phyloP scores from a whole-genome alignment of 2,329 filamentous ascomycete genomes.

The Atkinsonella hypoxylon region DNA sequence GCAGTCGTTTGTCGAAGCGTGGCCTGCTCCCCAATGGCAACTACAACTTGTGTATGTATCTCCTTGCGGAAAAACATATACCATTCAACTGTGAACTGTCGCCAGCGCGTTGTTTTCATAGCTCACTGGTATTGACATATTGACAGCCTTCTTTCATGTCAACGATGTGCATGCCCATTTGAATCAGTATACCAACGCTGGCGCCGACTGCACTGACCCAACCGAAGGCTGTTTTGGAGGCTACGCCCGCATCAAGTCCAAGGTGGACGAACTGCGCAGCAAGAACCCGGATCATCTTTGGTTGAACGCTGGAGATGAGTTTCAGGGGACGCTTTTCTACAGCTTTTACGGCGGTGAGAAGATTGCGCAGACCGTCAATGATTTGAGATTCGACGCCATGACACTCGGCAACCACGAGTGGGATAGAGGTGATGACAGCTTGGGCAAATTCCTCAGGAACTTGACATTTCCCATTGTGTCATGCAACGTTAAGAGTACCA shows the following conservation, averaged over 20 bases:
- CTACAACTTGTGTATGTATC: slow-evolving; percentile 6
- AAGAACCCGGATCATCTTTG: slow-evolving; percentile 48
- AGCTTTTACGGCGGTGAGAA: slow-evolving; percentile 55
- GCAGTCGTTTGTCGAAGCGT: slow-evolving; percentile 5
- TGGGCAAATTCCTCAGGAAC: slow-evolving; percentile 50
- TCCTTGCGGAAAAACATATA: background rate
- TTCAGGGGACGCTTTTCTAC: slow-evolving; percentile 58
- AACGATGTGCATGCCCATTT: slow-evolving; percentile 59
- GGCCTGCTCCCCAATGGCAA: slow-evolving; percentile 6
- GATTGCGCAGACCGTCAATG: slow-evolving; percentile 54
- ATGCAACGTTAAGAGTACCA: slow-evolving; percentile 50
- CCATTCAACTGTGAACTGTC: too few species aligned
- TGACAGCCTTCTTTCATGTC: slow-evolving; percentile 50
- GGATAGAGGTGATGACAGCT: slow-evolving; percentile 49
- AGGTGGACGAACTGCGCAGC: slow-evolving; percentile 43
- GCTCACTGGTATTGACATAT: background rate
- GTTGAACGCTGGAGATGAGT: slow-evolving; percentile 57
- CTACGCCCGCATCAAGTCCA: slow-evolving; percentile 51
- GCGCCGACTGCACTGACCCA: slow-evolving; percentile 47
- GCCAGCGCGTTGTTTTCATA: background rate
- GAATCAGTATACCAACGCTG: slow-evolving; percentile 48
- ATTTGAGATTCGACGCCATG: slow-evolving; percentile 56
- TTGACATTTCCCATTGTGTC: slow-evolving; percentile 53
- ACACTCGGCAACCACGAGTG: slow-evolving; percentile 58
- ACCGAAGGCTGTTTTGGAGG: slow-evolving; percentile 50